These are phyloP conservation scores for Laguncularia racemosa DNA, from an alignment of 345 rosid species.

Conservation along the genomic window DNA sequence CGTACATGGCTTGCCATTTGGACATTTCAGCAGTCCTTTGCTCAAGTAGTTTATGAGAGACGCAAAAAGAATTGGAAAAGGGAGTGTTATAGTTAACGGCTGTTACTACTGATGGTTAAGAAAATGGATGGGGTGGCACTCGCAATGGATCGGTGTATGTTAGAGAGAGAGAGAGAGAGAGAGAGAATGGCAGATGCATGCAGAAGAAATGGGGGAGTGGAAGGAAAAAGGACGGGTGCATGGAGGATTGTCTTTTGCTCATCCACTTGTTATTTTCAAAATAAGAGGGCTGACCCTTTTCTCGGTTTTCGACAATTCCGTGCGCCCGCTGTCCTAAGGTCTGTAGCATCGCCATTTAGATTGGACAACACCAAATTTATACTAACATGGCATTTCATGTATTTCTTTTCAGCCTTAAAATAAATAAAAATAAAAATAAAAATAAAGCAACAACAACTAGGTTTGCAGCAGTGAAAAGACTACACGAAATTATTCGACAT, in stretches of 20 bases:
- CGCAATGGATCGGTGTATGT: conserved; percentile 32
- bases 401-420: too few relatives aligned
- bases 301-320: conserved; percentile 63
- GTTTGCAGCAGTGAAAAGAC: too few relatives aligned
- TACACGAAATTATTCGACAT: too few relatives aligned
- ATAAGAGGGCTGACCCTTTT: too few relatives aligned
- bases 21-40: too few relatives aligned
- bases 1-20: too few relatives aligned
- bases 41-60: conserved; percentile 12
- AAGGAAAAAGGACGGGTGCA: conserved; percentile 96
- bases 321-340: conserved; percentile 11
- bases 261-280: conserved; percentile 89
- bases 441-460: too few relatives aligned
- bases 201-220: conserved; percentile 92
- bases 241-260: conserved; percentile 70
- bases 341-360: conserved; percentile 3
- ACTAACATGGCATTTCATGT: too few relatives aligned
- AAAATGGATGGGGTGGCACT: conserved; percentile 28
- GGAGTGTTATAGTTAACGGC: conserved; percentile 3
- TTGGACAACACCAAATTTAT: too few relatives aligned
- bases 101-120: conserved; percentile 8
- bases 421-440: too few relatives aligned
- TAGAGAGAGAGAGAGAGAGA: conserved; percentile 18
- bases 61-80: conserved; percentile 7
- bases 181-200: conserved; percentile 35